These are phyloP conservation scores for Neonectria magnoliae DNA, from an alignment of 2,329 filamentous ascomycete genomes.

Conservation along the genomic window DNA sequence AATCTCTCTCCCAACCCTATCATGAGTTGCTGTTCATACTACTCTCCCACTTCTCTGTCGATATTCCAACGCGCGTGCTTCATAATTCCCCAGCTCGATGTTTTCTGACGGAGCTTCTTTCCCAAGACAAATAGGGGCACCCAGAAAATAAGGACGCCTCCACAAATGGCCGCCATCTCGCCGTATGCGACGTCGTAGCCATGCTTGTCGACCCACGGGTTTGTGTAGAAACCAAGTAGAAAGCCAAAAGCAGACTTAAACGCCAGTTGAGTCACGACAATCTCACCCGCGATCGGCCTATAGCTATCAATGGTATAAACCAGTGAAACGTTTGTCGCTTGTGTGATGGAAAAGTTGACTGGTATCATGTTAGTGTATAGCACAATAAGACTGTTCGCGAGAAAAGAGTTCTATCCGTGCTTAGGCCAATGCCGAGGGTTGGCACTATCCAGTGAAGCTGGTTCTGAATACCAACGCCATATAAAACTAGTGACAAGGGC, in stretches of 20 bases:
- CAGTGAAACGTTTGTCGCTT: slow-evolving; percentile 33
- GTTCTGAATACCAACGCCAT: slow-evolving; percentile 31
- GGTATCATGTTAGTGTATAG: slow-evolving; percentile 45
- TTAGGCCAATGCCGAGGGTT: slow-evolving; percentile 43
- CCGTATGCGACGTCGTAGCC: slow-evolving; percentile 62
- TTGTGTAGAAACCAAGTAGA: slow-evolving; percentile 66
- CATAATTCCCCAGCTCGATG: slow-evolving; percentile 21
- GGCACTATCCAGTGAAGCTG: slow-evolving; percentile 33
- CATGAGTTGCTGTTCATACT: neutral
- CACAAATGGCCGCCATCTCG: slow-evolving; percentile 62
- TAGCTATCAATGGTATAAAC: slow-evolving; percentile 36
- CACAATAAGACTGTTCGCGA: neutral
- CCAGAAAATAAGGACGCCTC: slow-evolving; percentile 55
- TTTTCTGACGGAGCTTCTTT: slow-evolving; percentile 43
- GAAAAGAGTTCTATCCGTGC: slow-evolving; percentile 46
- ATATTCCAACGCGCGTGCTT: slow-evolving; percentile 26
- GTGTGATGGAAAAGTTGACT: slow-evolving; percentile 33
- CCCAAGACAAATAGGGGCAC: slow-evolving; percentile 62
- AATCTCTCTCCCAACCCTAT: too few relatives aligned
- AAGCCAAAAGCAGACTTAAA: slow-evolving; percentile 67
- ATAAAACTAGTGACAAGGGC: slow-evolving; percentile 20
- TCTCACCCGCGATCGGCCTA: slow-evolving; percentile 31
- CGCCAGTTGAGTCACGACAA: slow-evolving; percentile 45
- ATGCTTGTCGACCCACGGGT: slow-evolving; percentile 59
- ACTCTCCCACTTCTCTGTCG: slow-evolving; percentile 32